Percentiles rank a stretch among this genome's conserved stretches.
Conservation (phyloP, 78 protist genomes). For the Planoprotostelium fungivorum region DNA sequence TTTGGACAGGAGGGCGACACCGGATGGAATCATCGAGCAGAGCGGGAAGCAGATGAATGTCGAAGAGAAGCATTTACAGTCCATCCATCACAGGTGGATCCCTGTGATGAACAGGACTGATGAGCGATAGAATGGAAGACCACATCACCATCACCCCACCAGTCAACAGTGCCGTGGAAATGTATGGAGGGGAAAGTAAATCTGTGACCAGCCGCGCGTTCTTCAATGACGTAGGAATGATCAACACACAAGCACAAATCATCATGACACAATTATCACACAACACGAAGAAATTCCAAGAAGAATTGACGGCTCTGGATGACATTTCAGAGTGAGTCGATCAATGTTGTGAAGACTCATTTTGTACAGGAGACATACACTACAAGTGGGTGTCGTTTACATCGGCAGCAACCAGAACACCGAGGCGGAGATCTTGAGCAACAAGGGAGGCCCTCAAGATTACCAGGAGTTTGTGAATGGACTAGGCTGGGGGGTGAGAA, state of each 20-base stretch:
- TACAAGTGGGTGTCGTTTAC: background rate
- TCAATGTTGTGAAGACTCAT: too few species aligned
- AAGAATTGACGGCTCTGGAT: background rate
- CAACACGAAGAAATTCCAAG: background rate
- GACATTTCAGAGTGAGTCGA: background rate
- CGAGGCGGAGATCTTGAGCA: background rate
- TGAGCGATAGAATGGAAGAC: background rate
- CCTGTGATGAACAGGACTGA: background rate
- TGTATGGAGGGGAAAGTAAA: background rate
- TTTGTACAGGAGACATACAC: background rate
- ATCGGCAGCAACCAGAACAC: background rate
- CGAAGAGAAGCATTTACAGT: background rate
- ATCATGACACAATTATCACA: background rate
- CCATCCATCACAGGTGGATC: too few species aligned
- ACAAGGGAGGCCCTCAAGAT: background rate
- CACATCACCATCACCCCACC: background rate
- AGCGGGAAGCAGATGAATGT: background rate
- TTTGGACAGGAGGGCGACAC: background rate
- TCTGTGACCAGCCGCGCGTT: background rate
- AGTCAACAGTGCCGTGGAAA: background rate
- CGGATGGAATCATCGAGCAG: background rate
- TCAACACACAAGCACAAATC: background rate
- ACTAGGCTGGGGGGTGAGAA: background rate
- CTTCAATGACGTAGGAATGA: background rate
- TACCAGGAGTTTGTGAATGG: background rate